Conservation (phyloP, 345 rosid species). For the Populus ilicifolia region DNA sequence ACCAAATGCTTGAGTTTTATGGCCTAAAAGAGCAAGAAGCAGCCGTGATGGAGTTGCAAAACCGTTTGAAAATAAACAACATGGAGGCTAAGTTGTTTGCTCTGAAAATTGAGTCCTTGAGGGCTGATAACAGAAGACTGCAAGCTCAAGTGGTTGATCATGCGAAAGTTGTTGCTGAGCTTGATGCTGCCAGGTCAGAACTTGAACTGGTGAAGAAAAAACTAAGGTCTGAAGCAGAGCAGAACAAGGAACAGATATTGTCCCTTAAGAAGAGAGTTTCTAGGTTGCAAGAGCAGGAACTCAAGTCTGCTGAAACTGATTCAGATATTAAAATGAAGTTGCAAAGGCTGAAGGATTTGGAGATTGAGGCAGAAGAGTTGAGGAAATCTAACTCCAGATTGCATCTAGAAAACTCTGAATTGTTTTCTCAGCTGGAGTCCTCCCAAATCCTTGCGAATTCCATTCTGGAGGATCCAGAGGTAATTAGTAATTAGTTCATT, state of each 20-base stretch:
- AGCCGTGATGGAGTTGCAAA: constrained; percentile 67
- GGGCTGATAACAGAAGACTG: constrained; percentile 59
- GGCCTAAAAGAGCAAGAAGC: constrained; percentile 82
- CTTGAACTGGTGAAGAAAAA: constrained; percentile 62
- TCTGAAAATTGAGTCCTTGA: constrained; percentile 69
- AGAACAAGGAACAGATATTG: constrained; percentile 62
- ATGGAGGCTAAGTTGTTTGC: constrained; percentile 68
- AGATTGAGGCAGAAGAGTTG: constrained; percentile 63
- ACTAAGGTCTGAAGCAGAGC: constrained; percentile 63
- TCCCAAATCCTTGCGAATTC: constrained; percentile 54
- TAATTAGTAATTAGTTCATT: constrained; percentile 31
- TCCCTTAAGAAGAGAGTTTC: constrained; percentile 58
- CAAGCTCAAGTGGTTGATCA: constrained; percentile 54
- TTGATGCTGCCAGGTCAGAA: constrained; percentile 52
- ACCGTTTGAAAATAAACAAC: constrained; percentile 63
- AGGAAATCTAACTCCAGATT: constrained; percentile 48
- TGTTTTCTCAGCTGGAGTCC: constrained; percentile 52
- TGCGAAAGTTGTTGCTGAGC: constrained; percentile 46
- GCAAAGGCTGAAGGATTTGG: constrained; percentile 56
- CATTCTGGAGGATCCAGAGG: constrained; percentile 62
- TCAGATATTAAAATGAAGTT: constrained; percentile 33
- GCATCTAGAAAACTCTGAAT: constrained; percentile 57
- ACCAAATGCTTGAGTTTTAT: constrained; percentile 68
- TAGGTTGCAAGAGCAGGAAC: constrained; percentile 59
- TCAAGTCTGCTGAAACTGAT: constrained; percentile 27